Percentiles rank a stretch among this genome's conserved stretches.
phyloP scores from a whole-genome alignment of 306 rosid genomes.

The Quercus aquifolioides region DNA sequence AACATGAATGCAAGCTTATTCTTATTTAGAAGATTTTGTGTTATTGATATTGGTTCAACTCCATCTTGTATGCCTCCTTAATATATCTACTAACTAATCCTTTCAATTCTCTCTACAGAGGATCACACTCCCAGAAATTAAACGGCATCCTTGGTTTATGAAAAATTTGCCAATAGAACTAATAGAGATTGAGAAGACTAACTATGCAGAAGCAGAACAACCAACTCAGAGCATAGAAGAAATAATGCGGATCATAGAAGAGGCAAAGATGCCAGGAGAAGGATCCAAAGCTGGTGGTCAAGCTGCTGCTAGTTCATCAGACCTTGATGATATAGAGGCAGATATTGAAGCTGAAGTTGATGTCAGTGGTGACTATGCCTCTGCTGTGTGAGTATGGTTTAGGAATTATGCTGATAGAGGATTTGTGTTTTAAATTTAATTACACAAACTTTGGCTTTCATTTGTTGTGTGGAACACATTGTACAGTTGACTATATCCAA shows the following conservation, averaged over 20 bases:
- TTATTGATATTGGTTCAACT: neutral
- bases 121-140: constrained; percentile 70
- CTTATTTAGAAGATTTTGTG: neutral
- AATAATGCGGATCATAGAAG: constrained; percentile 52
- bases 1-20: neutral
- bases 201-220: constrained; percentile 26
- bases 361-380: constrained; percentile 34
- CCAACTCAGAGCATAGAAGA: constrained; percentile 68
- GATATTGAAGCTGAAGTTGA: constrained; percentile 55
- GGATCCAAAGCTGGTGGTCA: constrained; percentile 41
- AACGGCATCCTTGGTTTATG: constrained; percentile 80
- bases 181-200: constrained; percentile 51
- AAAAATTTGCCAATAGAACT: constrained; percentile 65
- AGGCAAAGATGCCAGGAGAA: constrained; percentile 59
- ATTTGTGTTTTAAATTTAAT: neutral
- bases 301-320: constrained; percentile 31
- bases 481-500: constrained; percentile 17
- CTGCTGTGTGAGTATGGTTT: constrained; percentile 23
- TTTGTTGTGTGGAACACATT: constrained; percentile 18
- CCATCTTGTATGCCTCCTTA: neutral
- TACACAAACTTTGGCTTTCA: constrained; percentile 4
- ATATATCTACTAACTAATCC: neutral
- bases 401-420: neutral
- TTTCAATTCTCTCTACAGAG: constrained; percentile 41
- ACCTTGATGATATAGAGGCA: constrained; percentile 37